These are phyloP conservation scores for Gentiana straminea DNA, from an alignment of 257 asterid species.

Conservation along the genomic window DNA sequence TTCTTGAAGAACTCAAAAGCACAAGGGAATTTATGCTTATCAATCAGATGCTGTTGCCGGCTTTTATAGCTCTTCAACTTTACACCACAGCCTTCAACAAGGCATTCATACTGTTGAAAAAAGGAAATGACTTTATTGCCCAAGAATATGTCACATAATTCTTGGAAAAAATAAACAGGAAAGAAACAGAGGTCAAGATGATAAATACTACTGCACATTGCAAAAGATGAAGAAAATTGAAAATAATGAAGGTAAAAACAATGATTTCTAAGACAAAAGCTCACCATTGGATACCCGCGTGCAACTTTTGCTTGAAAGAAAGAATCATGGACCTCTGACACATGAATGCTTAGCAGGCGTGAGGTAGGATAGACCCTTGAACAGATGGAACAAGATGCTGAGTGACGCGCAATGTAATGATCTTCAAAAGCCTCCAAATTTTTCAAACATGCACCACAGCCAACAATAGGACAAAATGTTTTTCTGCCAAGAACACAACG, in stretches of 20 bases:
- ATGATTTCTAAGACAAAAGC: not conserved
- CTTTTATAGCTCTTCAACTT: conserved; percentile 81
- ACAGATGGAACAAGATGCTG: conserved; percentile 90
- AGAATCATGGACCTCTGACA: conserved; percentile 94
- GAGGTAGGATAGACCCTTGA: conserved; percentile 87
- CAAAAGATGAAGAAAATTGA: too few relatives aligned
- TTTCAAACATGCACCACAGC: conserved; percentile 62
- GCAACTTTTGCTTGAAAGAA: conserved; percentile 93
- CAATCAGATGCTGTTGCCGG: conserved; percentile 83
- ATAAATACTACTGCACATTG: too few relatives aligned
- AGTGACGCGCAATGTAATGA: conserved; percentile 79
- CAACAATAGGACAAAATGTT: conserved; percentile 68
- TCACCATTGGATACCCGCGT: conserved; percentile 83
- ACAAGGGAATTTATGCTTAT: conserved; percentile 79
- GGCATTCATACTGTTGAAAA: conserved; percentile 69
- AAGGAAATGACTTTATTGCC: not conserved
- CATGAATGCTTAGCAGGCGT: conserved; percentile 77
- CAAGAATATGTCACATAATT: not conserved
- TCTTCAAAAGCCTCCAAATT: conserved; percentile 81
- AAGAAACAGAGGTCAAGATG: too few relatives aligned
- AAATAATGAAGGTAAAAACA: not conserved
- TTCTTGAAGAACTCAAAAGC: conserved; percentile 83
- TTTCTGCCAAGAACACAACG: conserved; percentile 23
- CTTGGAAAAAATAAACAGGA: too few relatives aligned
- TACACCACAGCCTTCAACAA: conserved; percentile 82